phyloP scores from a whole-genome alignment of 2,329 filamentous ascomycete genomes.

The Colletotrichum gigasporum region DNA sequence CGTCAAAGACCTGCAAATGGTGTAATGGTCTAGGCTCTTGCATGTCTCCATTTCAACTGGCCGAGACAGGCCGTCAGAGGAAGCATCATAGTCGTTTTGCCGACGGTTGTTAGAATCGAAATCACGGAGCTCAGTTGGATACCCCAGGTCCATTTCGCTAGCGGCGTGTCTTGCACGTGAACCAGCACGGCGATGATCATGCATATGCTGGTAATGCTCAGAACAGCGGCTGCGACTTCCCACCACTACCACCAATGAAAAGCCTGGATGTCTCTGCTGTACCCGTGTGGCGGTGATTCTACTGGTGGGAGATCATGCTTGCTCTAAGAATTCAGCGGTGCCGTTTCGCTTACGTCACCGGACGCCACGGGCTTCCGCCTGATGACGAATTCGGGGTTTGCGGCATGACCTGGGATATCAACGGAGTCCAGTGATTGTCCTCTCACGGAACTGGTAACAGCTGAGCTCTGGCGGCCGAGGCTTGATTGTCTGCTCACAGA shows the following conservation, averaged over 20 bases:
- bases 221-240: constrained; percentile 12
- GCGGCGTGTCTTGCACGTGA: neutral
- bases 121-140: constrained; percentile 44
- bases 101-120: constrained; percentile 42
- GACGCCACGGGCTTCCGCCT: too few species aligned
- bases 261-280: neutral
- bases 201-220: constrained; percentile 20
- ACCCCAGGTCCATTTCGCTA: constrained; percentile 10
- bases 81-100: constrained; percentile 41
- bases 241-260: constrained; percentile 25
- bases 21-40: constrained; percentile 32
- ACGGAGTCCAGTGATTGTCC: too few species aligned
- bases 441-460: too few species aligned
- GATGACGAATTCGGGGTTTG: too few species aligned
- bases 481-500: neutral
- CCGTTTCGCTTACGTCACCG: too few species aligned
- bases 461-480: too few species aligned
- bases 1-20: constrained; percentile 40
- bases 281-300: neutral
- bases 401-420: too few species aligned
- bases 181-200: constrained; percentile 18
- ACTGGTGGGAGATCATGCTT: too few species aligned
- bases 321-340: too few species aligned
- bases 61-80: constrained; percentile 41
- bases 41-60: constrained; percentile 48